A percentile compares a stretch with the other conserved stretches of the same genome.
Conservation (phyloP, 345 rosid species). For the Pistacia atlantica region DNA sequence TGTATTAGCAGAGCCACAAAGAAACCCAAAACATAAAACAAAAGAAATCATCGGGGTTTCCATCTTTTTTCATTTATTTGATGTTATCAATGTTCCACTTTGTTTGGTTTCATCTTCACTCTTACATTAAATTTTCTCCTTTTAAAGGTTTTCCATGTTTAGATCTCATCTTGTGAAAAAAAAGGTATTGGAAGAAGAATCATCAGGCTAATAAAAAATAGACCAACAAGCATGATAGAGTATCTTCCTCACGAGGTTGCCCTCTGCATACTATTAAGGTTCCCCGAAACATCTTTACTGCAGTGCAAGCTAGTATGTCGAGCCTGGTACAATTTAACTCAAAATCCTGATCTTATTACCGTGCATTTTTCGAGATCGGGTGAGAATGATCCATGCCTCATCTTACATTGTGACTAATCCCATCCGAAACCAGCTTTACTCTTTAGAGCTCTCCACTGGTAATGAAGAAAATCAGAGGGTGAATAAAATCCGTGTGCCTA, state of each 20-base stretch:
- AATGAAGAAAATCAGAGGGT: slow-evolving; percentile 8
- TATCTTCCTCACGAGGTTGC: slow-evolving; percentile 35
- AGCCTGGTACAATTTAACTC: slow-evolving; percentile 35
- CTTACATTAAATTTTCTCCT: too few species aligned
- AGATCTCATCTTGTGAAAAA: not conserved
- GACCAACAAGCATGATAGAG: slow-evolving; percentile 30
- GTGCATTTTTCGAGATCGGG: slow-evolving; percentile 17
- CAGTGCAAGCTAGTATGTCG: slow-evolving; percentile 43
- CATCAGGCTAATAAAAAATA: too few species aligned
- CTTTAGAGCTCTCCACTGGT: slow-evolving; percentile 31
- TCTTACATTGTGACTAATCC: slow-evolving; percentile 47
- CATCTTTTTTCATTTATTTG: too few species aligned
- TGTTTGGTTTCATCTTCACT: too few species aligned
- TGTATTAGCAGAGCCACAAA: too few species aligned
- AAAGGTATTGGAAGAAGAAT: not conserved
- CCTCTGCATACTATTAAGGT: slow-evolving; percentile 35
- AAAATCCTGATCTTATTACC: slow-evolving; percentile 31
- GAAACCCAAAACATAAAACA: too few species aligned
- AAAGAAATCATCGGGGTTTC: too few species aligned
- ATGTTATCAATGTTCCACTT: too few species aligned
- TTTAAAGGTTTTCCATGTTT: too few species aligned
- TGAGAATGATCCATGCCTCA: slow-evolving; percentile 35
- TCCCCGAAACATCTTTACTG: slow-evolving; percentile 36
- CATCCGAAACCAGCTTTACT: slow-evolving; percentile 40
- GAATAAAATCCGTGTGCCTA: slow-evolving; percentile 31